Evolutionary conservation across 257 asterid species (phyloP).

Genomic region (Rhazya stricta): DNA sequence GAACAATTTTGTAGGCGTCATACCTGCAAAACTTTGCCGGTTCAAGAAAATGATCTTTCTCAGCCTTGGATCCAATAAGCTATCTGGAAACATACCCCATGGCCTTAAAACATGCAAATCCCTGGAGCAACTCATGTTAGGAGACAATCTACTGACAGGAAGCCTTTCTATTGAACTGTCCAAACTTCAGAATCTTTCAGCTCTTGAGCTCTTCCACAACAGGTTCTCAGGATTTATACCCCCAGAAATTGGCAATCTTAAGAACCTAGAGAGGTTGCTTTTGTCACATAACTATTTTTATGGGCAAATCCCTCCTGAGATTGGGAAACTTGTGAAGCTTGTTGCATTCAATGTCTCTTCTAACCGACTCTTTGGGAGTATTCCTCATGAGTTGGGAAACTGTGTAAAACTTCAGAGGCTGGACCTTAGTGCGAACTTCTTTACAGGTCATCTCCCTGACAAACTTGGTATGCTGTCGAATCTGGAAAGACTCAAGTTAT

Average conservation of each 20-base stretch:
- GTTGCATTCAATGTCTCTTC: conserved; percentile 74
- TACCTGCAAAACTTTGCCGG: conserved; percentile 60
- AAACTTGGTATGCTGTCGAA: conserved; percentile 64
- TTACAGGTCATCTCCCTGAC: conserved; percentile 52
- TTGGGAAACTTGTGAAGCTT: conserved; percentile 68
- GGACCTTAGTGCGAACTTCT: conserved; percentile 68
- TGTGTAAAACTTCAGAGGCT: conserved; percentile 77
- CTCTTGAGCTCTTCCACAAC: conserved; percentile 68
- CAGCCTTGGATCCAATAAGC: conserved; percentile 69
- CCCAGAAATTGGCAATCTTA: conserved; percentile 51
- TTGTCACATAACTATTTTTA: conserved; percentile 57
- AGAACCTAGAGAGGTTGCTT: conserved; percentile 63
- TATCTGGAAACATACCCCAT: conserved; percentile 68
- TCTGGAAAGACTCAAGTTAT: conserved; percentile 63
- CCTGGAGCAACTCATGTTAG: conserved; percentile 71
- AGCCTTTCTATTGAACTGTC: conserved; percentile 60
- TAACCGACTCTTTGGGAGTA: conserved; percentile 49
- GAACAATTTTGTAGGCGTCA: conserved; percentile 66
- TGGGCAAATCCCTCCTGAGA: conserved; percentile 70
- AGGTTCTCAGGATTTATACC: conserved; percentile 69
- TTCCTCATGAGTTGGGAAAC: conserved; percentile 67
- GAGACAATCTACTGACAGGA: conserved; percentile 76
- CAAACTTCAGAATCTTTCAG: conserved; percentile 65
- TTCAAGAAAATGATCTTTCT: conserved; percentile 48
- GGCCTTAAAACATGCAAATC: conserved; percentile 74